Percentiles rank a stretch among this genome's conserved stretches.
Evolutionary conservation across 164 flowering plant species (phyloP).

Genomic region (Protea cynaroides): DNA sequence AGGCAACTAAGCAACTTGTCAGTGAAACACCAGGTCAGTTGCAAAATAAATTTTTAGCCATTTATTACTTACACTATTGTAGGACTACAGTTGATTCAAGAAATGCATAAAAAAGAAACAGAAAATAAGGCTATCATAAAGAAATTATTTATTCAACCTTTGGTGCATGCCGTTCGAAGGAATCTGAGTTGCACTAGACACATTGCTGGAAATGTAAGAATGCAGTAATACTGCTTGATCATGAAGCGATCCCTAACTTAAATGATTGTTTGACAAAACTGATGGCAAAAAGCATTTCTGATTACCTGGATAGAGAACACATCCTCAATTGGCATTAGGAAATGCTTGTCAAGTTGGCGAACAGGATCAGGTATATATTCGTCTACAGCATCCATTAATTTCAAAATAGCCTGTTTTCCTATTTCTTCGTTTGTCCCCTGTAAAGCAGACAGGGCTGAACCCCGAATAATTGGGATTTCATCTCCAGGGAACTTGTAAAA

Average conservation of each 20-base stretch:
- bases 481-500: slow-evolving; percentile 98
- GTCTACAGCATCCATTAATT: slow-evolving; percentile 96
- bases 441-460: slow-evolving; percentile 92
- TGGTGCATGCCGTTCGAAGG: not conserved
- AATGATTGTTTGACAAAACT: not conserved
- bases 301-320: slow-evolving; percentile 94
- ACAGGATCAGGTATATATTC: slow-evolving; percentile 92
- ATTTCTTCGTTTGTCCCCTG: slow-evolving; percentile 90
- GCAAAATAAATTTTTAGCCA: too few relatives aligned
- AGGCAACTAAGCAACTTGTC: too few relatives aligned
- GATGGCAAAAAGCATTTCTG: not conserved
- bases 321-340: slow-evolving; percentile 96
- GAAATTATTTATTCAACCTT: too few relatives aligned
- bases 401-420: slow-evolving; percentile 75
- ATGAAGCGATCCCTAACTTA: too few relatives aligned
- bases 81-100: too few relatives aligned
- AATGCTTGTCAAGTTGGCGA: slow-evolving; percentile 93
- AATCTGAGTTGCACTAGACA: not conserved
- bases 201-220: not conserved
- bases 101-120: too few relatives aligned
- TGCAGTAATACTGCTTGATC: not conserved
- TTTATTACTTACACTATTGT: too few relatives aligned
- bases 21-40: too few relatives aligned
- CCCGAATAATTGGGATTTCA: slow-evolving; percentile 92
- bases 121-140: too few relatives aligned